Conservation (phyloP, 371 early-diverging fungal species). For the Mucor circinelloides region DNA sequence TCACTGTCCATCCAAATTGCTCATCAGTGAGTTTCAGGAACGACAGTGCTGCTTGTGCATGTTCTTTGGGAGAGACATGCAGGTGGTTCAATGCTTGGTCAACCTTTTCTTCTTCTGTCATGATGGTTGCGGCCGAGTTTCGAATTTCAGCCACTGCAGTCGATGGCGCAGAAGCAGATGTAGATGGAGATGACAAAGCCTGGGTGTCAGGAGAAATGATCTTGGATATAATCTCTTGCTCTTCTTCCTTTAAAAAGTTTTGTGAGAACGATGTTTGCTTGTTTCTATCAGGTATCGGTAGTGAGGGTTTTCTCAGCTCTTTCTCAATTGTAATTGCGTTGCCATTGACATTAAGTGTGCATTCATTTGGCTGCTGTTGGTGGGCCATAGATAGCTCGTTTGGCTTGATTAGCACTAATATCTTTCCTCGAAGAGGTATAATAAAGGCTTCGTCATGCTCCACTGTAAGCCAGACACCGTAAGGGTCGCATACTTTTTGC, state of each 20-base stretch:
- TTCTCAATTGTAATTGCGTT: constrained; percentile 5
- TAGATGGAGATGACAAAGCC: not conserved
- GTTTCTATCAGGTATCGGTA: not conserved
- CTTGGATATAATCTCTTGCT: not conserved
- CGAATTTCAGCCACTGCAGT: not conserved
- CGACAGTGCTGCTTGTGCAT: constrained; percentile 33
- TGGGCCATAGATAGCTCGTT: not conserved
- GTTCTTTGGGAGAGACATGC: constrained; percentile 26
- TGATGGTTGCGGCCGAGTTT: not conserved
- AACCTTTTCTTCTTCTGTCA: constrained; percentile 4
- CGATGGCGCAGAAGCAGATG: not conserved
- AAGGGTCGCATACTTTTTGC: constrained; percentile 41
- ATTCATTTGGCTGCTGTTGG: not conserved
- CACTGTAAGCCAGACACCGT: constrained; percentile 53
- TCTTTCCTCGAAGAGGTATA: constrained; percentile 58
- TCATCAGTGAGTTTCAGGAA: constrained; percentile 40
- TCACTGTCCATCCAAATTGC: constrained; percentile 51
- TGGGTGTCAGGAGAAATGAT: not conserved
- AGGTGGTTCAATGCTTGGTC: constrained; percentile 11
- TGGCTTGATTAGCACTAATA: constrained; percentile 53
- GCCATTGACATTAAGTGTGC: constrained; percentile 30
- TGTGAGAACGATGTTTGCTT: not conserved
- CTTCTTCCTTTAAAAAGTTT: not conserved
- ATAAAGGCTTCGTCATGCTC: constrained; percentile 56
- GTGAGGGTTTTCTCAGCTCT: not conserved